Evolutionary conservation across 2,329 filamentous ascomycete species (phyloP), one percentile per base, ranked within the genome.

Genomic region (Lasiodiplodia sp.): DNA sequence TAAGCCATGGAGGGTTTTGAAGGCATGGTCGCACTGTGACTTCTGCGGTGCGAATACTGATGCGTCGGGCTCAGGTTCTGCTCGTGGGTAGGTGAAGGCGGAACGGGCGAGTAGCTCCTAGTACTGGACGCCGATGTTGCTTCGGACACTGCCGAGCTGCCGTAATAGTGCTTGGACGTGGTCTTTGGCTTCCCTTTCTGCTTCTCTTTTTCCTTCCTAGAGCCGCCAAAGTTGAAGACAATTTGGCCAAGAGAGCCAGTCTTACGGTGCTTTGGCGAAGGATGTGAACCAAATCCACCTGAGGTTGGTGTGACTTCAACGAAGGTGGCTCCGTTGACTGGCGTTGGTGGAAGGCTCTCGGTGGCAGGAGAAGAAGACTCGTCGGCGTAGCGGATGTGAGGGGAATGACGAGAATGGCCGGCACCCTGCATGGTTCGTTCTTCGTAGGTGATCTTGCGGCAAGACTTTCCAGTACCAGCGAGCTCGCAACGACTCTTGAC

Each of bases 401-500:
- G 65, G 25, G 65, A 57, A 21, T 37, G 38, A 16, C 21, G 52
- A 51, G 65, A 58, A 44, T 58, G 65, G 25, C 65, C 65, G 65
- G 53, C 38, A 7, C 49, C 63, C 31, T 44, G 40, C 52, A 67
- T 49, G 31, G 52, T 58, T 25, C 65, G 52, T 51, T 58, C 65
- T 16, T 58, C 65, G 31, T 57, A 57, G 23, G 38, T 67, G 2
- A 28, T 23, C 25, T 51, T 38, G 2, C 40, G 53, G 16, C 65
- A 67, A 21, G 40, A 11, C 4, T 14, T 34, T 25, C 52, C 52
- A 14, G 49, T n/a, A 25, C 37, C 53, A 11, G 65, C 65, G 8
- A 55, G 65, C 11, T 34, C 16, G n/a, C 65, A 67, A 28, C 40
- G 53, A 44, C 53, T 57, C 65, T 67, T 67, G 63, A 66, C 63